Conservation (phyloP, 176 grass and related monocot genomes). For the Oryza australiensis region DNA sequence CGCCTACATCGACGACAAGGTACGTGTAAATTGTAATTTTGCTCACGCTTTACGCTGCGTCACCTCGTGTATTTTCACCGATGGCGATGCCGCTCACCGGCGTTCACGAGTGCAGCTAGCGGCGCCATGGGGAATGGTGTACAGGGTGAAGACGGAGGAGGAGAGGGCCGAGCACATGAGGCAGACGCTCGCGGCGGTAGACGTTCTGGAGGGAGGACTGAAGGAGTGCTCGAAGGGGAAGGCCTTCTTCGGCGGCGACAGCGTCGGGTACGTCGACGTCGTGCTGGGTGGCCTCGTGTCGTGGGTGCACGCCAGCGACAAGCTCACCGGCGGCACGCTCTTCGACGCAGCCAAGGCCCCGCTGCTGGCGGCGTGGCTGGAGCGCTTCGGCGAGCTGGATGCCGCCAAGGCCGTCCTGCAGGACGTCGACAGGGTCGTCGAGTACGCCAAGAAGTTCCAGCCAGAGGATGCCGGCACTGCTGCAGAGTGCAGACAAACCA, state of each 20-base stretch:
- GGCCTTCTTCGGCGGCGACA: constrained; percentile 32
- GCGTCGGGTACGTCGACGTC: constrained; percentile 17
- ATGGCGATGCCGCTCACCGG: no score
- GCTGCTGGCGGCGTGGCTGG: constrained; percentile 34
- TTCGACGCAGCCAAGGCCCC: constrained; percentile 34
- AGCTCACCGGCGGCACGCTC: neutral
- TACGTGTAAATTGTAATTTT: neutral
- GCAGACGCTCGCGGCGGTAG: neutral
- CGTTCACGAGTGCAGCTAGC: neutral
- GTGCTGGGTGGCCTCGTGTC: neutral
- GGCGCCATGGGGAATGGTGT: neutral
- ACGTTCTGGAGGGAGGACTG: constrained; percentile 30
- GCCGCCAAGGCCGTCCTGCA: constrained; percentile 22
- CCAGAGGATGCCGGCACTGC: neutral
- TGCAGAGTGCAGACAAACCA: neutral
- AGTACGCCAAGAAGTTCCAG: neutral
- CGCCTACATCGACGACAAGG: constrained; percentile 56
- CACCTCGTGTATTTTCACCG: no score
- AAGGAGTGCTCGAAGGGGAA: constrained; percentile 30
- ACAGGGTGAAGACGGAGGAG: constrained; percentile 11
- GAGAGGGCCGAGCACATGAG: neutral
- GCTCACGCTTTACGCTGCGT: no score
- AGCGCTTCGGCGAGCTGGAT: constrained; percentile 32
- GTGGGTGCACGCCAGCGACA: neutral
- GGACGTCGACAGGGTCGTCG: constrained; percentile 12